phyloP scores from a whole-genome alignment of 768 basidiomycete species.

The Amanita rubescens region DNA sequence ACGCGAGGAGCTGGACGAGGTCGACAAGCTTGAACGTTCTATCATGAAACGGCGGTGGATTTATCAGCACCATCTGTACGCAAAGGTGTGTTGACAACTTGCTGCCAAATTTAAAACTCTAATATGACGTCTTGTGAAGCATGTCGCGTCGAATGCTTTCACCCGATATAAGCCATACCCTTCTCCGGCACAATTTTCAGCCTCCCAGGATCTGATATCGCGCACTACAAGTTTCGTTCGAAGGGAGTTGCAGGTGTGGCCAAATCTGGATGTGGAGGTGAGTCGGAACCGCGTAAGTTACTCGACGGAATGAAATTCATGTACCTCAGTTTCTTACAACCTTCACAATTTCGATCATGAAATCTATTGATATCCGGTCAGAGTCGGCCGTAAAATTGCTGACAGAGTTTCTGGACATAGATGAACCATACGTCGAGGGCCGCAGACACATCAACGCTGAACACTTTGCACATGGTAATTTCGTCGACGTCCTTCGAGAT shows the following conservation, averaged over 20 bases:
- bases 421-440: constrained; percentile 48
- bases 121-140: constrained; percentile 36
- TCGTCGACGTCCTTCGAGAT: constrained; percentile 3
- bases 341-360: constrained; percentile 86
- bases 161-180: constrained; percentile 89
- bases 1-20: constrained; percentile 44
- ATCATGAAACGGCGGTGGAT: constrained; percentile 72
- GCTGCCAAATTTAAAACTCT: constrained; percentile 9
- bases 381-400: constrained; percentile 80
- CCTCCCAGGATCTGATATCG: constrained; percentile 65
- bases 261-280: constrained; percentile 84
- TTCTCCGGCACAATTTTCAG: constrained; percentile 75
- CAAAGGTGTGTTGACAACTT: constrained; percentile 68
- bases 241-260: constrained; percentile 84
- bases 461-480: constrained; percentile 87
- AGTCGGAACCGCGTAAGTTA: background rate
- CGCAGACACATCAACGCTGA: constrained; percentile 67
- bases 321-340: constrained; percentile 74
- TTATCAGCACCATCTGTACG: constrained; percentile 73
- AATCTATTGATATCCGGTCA: constrained; percentile 86
- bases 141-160: constrained; percentile 81
- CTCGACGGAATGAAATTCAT: background rate
- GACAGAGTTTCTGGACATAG: constrained; percentile 85
- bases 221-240: constrained; percentile 77
- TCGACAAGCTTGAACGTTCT: constrained; percentile 68